These are phyloP conservation scores for Pseudonectria buxi DNA, from an alignment of 2,329 filamentous ascomycete species.

Conservation along the genomic window DNA sequence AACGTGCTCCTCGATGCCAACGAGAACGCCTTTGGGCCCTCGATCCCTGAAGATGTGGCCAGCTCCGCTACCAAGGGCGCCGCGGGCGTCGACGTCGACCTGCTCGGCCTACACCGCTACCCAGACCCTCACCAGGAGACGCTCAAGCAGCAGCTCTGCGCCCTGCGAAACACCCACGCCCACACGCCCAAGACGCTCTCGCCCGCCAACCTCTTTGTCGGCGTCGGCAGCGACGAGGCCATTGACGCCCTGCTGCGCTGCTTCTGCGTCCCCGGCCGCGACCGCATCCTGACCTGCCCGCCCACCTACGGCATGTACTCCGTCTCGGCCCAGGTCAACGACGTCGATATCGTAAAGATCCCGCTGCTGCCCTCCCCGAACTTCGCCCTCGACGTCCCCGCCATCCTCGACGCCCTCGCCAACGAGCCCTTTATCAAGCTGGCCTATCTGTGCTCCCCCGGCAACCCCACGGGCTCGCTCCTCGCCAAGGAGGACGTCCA, in stretches of 20 bases:
- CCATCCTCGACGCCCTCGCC: constrained; percentile 60
- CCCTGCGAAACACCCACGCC: constrained; percentile 75
- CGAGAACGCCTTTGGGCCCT: constrained; percentile 91
- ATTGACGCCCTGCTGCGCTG: constrained; percentile 90
- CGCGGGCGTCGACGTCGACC: constrained; percentile 50
- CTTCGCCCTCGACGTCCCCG: constrained; percentile 67
- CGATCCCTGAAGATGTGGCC: constrained; percentile 50
- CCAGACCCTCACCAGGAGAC: constrained; percentile 89
- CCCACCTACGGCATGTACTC: constrained; percentile 99
- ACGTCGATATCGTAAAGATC: constrained; percentile 79
- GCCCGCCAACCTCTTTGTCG: constrained; percentile 84
- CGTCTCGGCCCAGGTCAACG: constrained; percentile 91
- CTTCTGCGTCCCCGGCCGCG: constrained; percentile 81
- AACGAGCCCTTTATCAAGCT: constrained; percentile 65
- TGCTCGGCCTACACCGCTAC: constrained; percentile 83
- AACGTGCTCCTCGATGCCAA: constrained; percentile 97
- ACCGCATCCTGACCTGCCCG: constrained; percentile 90
- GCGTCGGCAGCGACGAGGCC: constrained; percentile 92
- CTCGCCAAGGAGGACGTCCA: constrained; percentile 70
- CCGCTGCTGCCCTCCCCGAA: constrained; percentile 64
- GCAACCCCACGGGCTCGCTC: constrained; percentile 82
- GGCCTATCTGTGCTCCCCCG: constrained; percentile 87
- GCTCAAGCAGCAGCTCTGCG: constrained; percentile 81
- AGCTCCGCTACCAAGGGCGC: constrained; percentile 29
- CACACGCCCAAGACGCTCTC: constrained; percentile 69